These are phyloP conservation scores for Psilocybe azurescens DNA, from an alignment of 768 basidiomycete genomes.

Conservation along the genomic window DNA sequence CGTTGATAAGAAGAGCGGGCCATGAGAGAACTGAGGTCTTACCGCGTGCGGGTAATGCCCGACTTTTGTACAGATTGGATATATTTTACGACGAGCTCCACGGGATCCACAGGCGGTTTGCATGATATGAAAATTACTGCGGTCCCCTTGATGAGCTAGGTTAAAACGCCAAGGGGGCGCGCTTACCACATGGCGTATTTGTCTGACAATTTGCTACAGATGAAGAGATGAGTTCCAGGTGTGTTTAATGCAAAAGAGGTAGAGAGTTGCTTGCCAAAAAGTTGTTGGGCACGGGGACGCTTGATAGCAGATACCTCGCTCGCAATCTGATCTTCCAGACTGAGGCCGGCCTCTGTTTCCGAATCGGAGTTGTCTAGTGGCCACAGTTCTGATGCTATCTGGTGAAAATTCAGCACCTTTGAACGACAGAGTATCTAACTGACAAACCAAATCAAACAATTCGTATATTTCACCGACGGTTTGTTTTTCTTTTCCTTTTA, in stretches of 20 bases:
- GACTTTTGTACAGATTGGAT: slow-evolving; percentile 65
- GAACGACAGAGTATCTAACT: background rate
- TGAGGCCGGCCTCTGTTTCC: slow-evolving; percentile 44
- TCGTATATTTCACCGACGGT: slow-evolving; percentile 79
- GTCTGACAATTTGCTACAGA: slow-evolving; percentile 74
- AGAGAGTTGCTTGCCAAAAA: slow-evolving; percentile 56
- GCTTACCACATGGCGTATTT: slow-evolving; percentile 78
- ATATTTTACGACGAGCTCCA: slow-evolving; percentile 67
- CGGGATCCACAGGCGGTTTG: slow-evolving; percentile 78
- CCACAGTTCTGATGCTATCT: slow-evolving; percentile 81
- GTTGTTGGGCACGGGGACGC: slow-evolving; percentile 56
- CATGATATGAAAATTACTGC: slow-evolving; percentile 83
- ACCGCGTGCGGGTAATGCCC: slow-evolving; percentile 73
- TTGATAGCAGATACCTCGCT: slow-evolving; percentile 77
- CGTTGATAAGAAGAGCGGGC: background rate
- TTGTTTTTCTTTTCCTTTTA: slow-evolving; percentile 84
- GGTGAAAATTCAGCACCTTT: slow-evolving; percentile 36
- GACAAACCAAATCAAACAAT: slow-evolving; percentile 74
- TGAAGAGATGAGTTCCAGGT: slow-evolving; percentile 2
- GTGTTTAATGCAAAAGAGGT: background rate
- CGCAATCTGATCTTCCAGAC: slow-evolving; percentile 73
- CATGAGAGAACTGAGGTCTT: slow-evolving; percentile 5
- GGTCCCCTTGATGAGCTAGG: slow-evolving; percentile 10
- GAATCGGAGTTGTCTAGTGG: slow-evolving; percentile 44
- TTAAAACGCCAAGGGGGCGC: background rate